Base-by-base conservation (phyloP, 306 rosid species). In the Trifolium fragiferum region DNA sequence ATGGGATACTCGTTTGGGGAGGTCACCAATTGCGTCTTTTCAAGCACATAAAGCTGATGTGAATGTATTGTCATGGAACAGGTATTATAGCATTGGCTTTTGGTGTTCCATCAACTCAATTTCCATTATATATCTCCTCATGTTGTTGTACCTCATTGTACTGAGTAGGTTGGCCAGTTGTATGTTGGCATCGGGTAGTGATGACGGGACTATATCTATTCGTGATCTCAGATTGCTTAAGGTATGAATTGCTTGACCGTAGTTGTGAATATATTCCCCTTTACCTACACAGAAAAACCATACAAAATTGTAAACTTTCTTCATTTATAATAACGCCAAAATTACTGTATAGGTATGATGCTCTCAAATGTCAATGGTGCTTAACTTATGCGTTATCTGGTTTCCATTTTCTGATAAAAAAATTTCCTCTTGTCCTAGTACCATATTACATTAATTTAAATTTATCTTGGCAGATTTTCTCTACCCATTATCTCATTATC, bases 121-220 rank as follows among this genome's bases (percentile, higher is more conserved):
- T 58, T 58, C 21, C 55, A 8, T 55, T 47, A 13, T 30, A 65
- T 64, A 60, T 54, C 33, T n/a, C 53, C 50, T 71, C 38, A 16
- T 41, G 49, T 40, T 18, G 65, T 66, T 77, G 73, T 67, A n/a
- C 54, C 64, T 64, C 23, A 11, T 81, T 65, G 30, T 64, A 74
- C 60, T 70, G 76, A 32, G 63, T 49, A 94, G 99, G 89, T 84
- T 88, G 79, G 97, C 95, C 37, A 87, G 85, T 77, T 83, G 91
- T 77, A 88, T 94, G 99, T 78, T 94, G 86, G 99, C 99, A 58
- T 94, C 99, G 2, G 99, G 99, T 67, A 83, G 96, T 74, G 99
- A 94, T 67, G 97, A 94, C 66, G 99, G 99, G 58, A 83, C 97
- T 13, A 92, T 92, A 81, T 86, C 99, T 61, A 94, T 94, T 77